Evolutionary conservation across 192 early-diverging fungal species (phyloP).

Genomic region (Diversispora eburnea): DNA sequence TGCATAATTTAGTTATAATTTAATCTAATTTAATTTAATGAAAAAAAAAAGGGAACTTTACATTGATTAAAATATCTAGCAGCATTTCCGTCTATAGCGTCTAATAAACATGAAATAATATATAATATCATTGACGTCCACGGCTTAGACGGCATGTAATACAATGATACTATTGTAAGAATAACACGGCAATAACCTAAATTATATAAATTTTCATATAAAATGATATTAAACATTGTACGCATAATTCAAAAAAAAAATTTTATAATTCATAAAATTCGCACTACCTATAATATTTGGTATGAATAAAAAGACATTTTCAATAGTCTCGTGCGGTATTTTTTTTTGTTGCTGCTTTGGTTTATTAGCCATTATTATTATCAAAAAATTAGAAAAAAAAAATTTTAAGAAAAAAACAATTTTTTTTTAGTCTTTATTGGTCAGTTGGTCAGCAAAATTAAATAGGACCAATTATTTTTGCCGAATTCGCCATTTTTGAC

Average conservation of each 20-base stretch:
- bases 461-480: no score
- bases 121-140: conserved; percentile 74
- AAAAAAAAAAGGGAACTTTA: conserved; percentile 37
- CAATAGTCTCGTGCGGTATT: conserved; percentile 22
- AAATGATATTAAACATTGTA: not conserved
- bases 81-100: conserved; percentile 92
- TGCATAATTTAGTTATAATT: not conserved
- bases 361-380: conserved; percentile 26
- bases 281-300: conserved; percentile 71
- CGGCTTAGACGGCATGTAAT: conserved; percentile 74
- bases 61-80: conserved; percentile 92
- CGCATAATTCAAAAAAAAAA: conserved; percentile 43
- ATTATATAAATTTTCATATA: not conserved
- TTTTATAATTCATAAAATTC: conserved; percentile 16
- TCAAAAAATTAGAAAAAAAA: no score
- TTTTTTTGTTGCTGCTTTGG: conserved; percentile 24
- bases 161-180: conserved; percentile 67
- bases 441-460: no score
- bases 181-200: conserved; percentile 85
- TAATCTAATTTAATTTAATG: not conserved
- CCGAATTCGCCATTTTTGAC: no score
- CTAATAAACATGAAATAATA: conserved; percentile 83
- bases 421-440: no score
- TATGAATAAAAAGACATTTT: conserved; percentile 72
- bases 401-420: no score